A percentile compares a stretch with the other conserved stretches of the same genome.
Evolutionary conservation across 257 asterid genomes (phyloP).

Genomic region (Sherardia arvensis): DNA sequence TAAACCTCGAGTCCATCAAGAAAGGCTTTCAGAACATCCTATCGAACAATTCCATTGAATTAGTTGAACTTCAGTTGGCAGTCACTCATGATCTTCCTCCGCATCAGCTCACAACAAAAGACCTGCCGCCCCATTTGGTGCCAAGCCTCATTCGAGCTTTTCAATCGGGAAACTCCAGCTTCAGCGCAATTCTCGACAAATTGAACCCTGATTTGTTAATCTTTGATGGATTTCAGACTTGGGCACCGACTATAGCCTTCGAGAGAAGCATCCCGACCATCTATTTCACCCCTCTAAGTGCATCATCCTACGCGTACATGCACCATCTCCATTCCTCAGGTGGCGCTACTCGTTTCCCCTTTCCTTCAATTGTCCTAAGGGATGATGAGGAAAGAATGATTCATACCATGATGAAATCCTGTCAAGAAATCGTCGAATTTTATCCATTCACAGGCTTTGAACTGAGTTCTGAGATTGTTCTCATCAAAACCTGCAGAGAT

Average conservation of each 20-base stretch:
- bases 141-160: not conserved
- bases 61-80: conserved; percentile 1
- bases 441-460: too few species aligned
- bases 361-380: not conserved
- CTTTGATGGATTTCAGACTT: conserved; percentile 9
- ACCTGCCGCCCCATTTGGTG: conserved; percentile 10
- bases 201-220: conserved; percentile 13
- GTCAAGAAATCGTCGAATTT: too few species aligned
- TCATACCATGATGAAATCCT: too few species aligned
- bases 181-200: not conserved
- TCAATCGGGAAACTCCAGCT: not conserved
- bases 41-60: not conserved
- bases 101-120: conserved; percentile 13
- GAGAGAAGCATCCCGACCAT: conserved; percentile 2
- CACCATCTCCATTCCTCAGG: not conserved
- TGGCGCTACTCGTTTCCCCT: not conserved
- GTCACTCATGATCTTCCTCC: conserved; percentile 14
- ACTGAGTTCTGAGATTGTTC: too few species aligned
- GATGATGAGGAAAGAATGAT: not conserved
- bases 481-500: conserved; percentile 6
- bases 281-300: not conserved
- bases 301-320: not conserved
- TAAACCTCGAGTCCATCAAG: conserved; percentile 3
- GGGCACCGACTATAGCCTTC: conserved; percentile 14
- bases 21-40: not conserved